Base-by-base conservation (phyloP, 768 basidiomycete species). In the Heimioporus sp. region DNA sequence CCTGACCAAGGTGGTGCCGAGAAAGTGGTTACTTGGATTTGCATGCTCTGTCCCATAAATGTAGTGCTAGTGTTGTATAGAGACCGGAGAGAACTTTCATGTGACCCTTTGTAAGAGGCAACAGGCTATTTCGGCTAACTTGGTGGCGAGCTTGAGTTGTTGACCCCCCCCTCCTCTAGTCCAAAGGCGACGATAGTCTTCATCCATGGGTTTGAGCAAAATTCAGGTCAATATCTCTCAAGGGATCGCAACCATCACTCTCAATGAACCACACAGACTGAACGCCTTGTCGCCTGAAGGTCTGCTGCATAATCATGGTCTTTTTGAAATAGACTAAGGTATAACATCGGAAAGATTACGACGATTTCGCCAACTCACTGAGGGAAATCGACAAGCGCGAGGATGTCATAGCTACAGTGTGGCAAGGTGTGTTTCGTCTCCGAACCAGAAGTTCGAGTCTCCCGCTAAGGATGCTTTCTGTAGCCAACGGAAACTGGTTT, bases 401-500 rank as follows among this genome's bases (percentile, higher is more conserved):
- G 1, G 85, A 87, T 57, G 84, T 87, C 7, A 51, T 83, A 21
- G 79, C 80, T 21, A 88, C 86, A 1, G 69, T 88, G 10, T 81
- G 83, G 80, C 86, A 86, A 74, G 86, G 85, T 79, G 53, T 45
- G 39, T 42, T 17, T 39, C 24, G n/a, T 28, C 28, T 2, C 1
- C 46, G 13, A 16, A 11, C 15, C 19, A 7, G 24, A 28, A 6
- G 24, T 28, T 28, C 24, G 24, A 6, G 6, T 34, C 11, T 34
- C n/a, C 32, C 17, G 6, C 38, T 47, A 40, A 46, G 13, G 2
- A 39, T 28, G 42, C 36, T 36, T 35, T 35, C 13, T 42, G 5
- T 41, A 86, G 86, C 82, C 10, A 82, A 73, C 32, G 86, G 86
- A 3, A 78, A 73, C 54, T 87, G 85, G 85, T 87, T 88, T 65